phyloP scores from a whole-genome alignment of 2,329 filamentous ascomycete species.

The Ophioceras dolichostomum region DNA sequence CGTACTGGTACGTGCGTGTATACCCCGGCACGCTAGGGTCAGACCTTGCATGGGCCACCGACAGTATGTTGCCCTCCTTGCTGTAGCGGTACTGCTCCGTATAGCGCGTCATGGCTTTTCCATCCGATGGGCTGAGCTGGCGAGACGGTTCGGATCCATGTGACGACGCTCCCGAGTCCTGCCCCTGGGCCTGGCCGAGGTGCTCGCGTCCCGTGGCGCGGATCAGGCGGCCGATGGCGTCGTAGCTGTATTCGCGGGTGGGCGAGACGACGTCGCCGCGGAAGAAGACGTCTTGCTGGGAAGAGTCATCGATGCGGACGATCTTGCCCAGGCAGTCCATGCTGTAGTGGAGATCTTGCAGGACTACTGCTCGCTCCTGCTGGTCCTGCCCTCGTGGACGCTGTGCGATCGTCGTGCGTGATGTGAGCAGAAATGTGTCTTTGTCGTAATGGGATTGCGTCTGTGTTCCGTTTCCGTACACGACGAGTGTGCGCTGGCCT shows the following conservation, averaged over 20 bases:
- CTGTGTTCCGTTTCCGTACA: background rate
- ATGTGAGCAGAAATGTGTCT: background rate
- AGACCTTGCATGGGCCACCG: conserved; percentile 5
- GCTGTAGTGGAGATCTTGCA: background rate
- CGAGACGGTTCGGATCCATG: background rate
- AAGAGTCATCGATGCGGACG: background rate
- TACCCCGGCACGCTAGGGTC: conserved; percentile 3
- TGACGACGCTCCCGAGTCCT: background rate
- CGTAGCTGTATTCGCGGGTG: conserved; percentile 5
- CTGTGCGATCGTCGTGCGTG: background rate
- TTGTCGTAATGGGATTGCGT: background rate
- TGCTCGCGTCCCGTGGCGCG: conserved; percentile 11
- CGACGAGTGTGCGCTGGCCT: background rate
- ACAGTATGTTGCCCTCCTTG: conserved; percentile 7
- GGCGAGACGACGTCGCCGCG: background rate
- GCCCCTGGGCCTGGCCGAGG: background rate
- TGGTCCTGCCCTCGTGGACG: no score
- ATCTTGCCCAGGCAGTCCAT: background rate
- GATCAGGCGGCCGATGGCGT: conserved; percentile 9
- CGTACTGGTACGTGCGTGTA: conserved; percentile 8
- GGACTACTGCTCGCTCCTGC: no score
- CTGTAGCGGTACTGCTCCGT: conserved; percentile 9
- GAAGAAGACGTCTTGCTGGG: background rate
- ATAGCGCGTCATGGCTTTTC: conserved; percentile 3
- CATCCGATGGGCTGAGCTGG: background rate